Evolutionary conservation across 805 yeast genomes (phyloP), one percentile per base, ranked within the genome.

Genomic region (Wickerhamomyces strasburgensis): DNA sequence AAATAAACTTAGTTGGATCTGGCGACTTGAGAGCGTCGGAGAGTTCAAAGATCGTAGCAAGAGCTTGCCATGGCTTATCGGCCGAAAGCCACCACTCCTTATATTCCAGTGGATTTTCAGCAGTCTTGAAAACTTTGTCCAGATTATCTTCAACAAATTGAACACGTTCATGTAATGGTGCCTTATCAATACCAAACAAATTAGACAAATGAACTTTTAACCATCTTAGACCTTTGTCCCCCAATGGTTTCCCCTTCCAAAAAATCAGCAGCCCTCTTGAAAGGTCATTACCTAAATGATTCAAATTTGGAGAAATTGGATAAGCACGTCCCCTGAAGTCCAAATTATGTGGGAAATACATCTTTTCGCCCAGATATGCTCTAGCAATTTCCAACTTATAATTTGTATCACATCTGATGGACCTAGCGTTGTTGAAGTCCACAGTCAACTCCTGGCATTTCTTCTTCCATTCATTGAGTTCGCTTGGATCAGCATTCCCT

Each of bases 331-430:
- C 94, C 62, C 94, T 73, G 52, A 84, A 84, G 58, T 84, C 94
- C 39, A 84, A 62, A 44, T 82, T 82, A 54, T 84, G 90, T 7
- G 94, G 93, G 65, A 84, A 84, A 54, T 72, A 83, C 49, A 84
- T 73, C 48, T 72, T 71, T 57, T 84, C 93, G 17, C 94, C 94
- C 18, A 83, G 62, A 60, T 82, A 87, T 0, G 96, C 96, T 46
- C 98, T 73, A 1, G 98, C 98, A 55, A 93, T 87, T 60, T 93
- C 98, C 35, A 93, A 64, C 58, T 87, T 93, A 60, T 93, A 93
- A 58, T 93, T 90, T 44, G 85, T 71, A 60, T 89, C 97, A 65
- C 98, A 93, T 59, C 98, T 76, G 57, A 81, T 84, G 0, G 98
- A 89, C 59, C 93, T 78, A 44, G 73, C 68, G 16, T 81, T 67